Evolutionary conservation across 2,329 filamentous ascomycete species (phyloP).

Genomic region (Diaporthe sp.): DNA sequence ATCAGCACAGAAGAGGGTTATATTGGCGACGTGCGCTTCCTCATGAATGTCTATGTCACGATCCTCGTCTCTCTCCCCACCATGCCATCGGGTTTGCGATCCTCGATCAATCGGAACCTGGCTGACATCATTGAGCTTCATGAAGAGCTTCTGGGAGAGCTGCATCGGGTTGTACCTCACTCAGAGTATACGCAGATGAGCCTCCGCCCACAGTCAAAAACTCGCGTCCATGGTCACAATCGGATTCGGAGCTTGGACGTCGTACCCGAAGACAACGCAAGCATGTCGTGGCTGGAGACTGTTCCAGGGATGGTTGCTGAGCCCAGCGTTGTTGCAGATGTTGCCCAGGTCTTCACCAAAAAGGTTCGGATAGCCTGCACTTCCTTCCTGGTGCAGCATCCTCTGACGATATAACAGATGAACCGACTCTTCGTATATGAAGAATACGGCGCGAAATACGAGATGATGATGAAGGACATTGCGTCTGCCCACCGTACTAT

Average conservation of each 20-base stretch:
- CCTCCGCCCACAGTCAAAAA: slow-evolving; percentile 36
- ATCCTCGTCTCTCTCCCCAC: slow-evolving; percentile 80
- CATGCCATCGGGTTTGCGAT: slow-evolving; percentile 73
- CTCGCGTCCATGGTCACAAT: slow-evolving; percentile 53
- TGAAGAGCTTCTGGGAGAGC: slow-evolving; percentile 81
- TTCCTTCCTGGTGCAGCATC: not conserved
- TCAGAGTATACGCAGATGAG: slow-evolving; percentile 72
- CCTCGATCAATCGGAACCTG: slow-evolving; percentile 84
- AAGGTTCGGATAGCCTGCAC: slow-evolving; percentile 58
- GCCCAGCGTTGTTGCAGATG: slow-evolving; percentile 71
- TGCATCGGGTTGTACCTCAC: slow-evolving; percentile 79
- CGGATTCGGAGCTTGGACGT: slow-evolving; percentile 65
- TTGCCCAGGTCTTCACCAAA: slow-evolving; percentile 72
- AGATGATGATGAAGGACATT: slow-evolving; percentile 85
- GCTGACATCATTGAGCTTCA: slow-evolving; percentile 87
- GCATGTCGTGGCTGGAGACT: slow-evolving; percentile 59
- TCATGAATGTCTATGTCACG: slow-evolving; percentile 87
- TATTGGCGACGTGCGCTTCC: slow-evolving; percentile 86
- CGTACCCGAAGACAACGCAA: slow-evolving; percentile 57
- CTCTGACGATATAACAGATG: slow-evolving; percentile 67
- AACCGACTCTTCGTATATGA: slow-evolving; percentile 88
- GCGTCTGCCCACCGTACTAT: slow-evolving; percentile 77
- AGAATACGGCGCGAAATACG: slow-evolving; percentile 92
- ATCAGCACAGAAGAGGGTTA: slow-evolving; percentile 90
- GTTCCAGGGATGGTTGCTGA: slow-evolving; percentile 69